These are phyloP conservation scores for Combretum micranthum DNA, from an alignment of 345 rosid genomes.

Conservation along the genomic window DNA sequence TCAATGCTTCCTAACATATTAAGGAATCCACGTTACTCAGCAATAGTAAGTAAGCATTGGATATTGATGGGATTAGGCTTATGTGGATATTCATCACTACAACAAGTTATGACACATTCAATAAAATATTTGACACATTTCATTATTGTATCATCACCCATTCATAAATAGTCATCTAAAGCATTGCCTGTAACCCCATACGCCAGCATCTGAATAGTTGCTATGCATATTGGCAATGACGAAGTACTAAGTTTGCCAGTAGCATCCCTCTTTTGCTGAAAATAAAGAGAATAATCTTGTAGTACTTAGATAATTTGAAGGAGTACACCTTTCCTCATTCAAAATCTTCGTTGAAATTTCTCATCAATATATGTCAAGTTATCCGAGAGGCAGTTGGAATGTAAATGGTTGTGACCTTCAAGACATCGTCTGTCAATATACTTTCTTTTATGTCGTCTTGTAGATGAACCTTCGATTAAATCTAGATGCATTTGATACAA, in stretches of 20 bases:
- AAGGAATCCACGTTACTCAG: not conserved
- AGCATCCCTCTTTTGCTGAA: not conserved
- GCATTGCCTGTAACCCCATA: not conserved
- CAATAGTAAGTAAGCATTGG: not conserved
- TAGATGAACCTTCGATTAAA: no score
- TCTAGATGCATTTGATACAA: no score
- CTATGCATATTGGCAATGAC: not conserved
- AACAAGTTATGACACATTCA: not conserved
- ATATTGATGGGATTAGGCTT: not conserved
- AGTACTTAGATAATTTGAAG: not conserved
- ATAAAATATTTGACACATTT: not conserved
- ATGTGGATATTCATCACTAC: not conserved
- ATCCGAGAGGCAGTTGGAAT: no score
- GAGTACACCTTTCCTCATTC: not conserved
- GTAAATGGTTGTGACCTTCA: no score
- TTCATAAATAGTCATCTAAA: not conserved
- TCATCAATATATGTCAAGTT: no score
- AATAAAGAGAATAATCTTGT: not conserved
- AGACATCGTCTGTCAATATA: no score
- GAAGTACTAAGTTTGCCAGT: not conserved
- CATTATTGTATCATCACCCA: not conserved
- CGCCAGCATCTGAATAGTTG: not conserved
- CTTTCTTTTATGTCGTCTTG: no score
- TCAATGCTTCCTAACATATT: constrained; percentile 4
- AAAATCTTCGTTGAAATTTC: not conserved